phyloP scores from a whole-genome alignment of 164 flowering plant species.

The Vitis vinifera region DNA sequence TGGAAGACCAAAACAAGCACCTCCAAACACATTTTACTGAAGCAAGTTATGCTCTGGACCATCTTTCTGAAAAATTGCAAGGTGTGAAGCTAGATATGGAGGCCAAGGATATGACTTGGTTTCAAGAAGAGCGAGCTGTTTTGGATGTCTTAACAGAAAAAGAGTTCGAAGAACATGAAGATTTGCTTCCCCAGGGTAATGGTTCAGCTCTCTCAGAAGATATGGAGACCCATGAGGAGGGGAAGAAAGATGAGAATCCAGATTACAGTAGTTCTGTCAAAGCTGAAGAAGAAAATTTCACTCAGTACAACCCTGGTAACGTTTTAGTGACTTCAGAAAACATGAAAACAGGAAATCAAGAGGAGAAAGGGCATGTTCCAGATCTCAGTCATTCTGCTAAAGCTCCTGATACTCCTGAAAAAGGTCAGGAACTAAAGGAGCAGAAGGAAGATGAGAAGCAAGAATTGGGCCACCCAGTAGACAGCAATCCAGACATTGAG shows the following conservation, averaged over 20 bases:
- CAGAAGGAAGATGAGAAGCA: slow-evolving; percentile 19
- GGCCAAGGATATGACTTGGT: slow-evolving; percentile 15
- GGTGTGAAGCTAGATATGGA: slow-evolving; percentile 38
- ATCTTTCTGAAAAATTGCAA: slow-evolving; percentile 45
- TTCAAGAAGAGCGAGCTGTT: slow-evolving; percentile 13
- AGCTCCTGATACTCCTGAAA: slow-evolving; percentile 5
- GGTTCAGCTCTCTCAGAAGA: slow-evolving; percentile 9
- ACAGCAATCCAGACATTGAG: slow-evolving; percentile 11
- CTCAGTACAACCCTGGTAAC: neutral
- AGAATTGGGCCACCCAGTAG: slow-evolving; percentile 15
- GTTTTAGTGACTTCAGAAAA: no score
- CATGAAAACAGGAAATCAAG: no score
- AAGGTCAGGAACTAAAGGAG: slow-evolving; percentile 16
- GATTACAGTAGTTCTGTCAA: slow-evolving; percentile 1
- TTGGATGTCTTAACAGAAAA: slow-evolving; percentile 10
- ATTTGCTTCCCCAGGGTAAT: neutral
- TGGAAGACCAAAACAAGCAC: slow-evolving; percentile 33
- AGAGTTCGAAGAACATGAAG: slow-evolving; percentile 3
- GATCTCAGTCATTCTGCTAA: no score
- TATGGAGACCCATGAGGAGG: slow-evolving; percentile 8
- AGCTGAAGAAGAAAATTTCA: slow-evolving; percentile 15
- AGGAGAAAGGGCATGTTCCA: no score
- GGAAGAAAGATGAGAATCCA: slow-evolving; percentile 10
- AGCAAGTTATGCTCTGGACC: slow-evolving; percentile 45
- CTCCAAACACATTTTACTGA: slow-evolving; percentile 44